Conservation (phyloP, 2,329 filamentous ascomycete genomes). For the Coniella lustricola region DNA sequence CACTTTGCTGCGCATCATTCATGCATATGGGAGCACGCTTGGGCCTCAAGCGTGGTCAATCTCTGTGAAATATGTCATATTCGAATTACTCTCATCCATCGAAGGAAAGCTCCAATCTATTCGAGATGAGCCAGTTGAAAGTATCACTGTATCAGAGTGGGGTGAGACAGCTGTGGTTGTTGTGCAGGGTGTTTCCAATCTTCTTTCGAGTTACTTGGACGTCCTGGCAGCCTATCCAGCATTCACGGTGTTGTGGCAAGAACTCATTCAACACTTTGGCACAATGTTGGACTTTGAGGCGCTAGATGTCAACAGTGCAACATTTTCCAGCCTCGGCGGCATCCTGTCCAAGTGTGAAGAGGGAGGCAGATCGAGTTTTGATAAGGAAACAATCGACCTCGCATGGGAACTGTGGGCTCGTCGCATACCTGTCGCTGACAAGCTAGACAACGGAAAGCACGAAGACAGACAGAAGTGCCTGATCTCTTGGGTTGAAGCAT, state of each 20-base stretch:
- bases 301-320: conserved; percentile 65
- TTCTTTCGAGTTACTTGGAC: conserved; percentile 71
- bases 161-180: conserved; percentile 69
- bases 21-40: conserved; percentile 79
- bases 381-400: conserved; percentile 47
- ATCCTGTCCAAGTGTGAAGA: conserved; percentile 49
- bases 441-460: conserved; percentile 35
- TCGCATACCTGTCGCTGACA: conserved; percentile 48
- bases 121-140: conserved; percentile 29
- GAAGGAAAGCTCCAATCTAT: conserved; percentile 44
- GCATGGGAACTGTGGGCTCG: conserved; percentile 66
- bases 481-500: conserved; percentile 72
- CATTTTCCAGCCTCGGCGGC: conserved; percentile 59
- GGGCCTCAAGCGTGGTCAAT: conserved; percentile 74
- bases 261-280: conserved; percentile 63
- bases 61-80: conserved; percentile 73
- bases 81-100: conserved; percentile 68
- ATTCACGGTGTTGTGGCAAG: conserved; percentile 69
- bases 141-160: conserved; percentile 51
- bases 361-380: conserved; percentile 37
- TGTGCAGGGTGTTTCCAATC: conserved; percentile 62
- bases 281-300: conserved; percentile 54
- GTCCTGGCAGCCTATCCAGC: conserved; percentile 58
- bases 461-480: conserved; percentile 72
- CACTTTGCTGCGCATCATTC: conserved; percentile 83